Base-by-base conservation (phyloP, 768 basidiomycete species). In the Tricholoma hemisulphureum region DNA sequence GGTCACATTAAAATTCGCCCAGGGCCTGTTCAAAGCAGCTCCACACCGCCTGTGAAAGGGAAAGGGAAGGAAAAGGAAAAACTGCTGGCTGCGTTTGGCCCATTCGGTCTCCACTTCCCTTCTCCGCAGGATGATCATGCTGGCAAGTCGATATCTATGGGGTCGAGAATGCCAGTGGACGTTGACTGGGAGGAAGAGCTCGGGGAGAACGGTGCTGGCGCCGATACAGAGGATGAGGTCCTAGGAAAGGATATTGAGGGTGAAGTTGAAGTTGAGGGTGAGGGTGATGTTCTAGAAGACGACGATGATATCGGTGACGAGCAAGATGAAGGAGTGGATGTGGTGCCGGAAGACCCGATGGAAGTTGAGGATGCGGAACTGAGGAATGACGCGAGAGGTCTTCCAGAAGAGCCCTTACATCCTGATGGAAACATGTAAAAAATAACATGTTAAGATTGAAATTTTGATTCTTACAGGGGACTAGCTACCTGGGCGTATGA, bases 31-130 rank as follows among this genome's bases (percentile, higher is more conserved):
- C 35, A 43, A 51, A 20, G 43, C 53, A 14, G 26, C 37, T 45
- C 63, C 21, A 58, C 60, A 32, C 60, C 66, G 5, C 54, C 61
- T 20, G 58, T 62, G 5, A 58, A 62, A 58, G 55, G 64, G 23
- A 71, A 74, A 59, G 67, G 68, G 21, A 77, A 77, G 59, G 74
- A 67, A 41, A 81, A 80, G 58, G 77, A 72, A 29, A 76, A 73
- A 60, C 67, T 66, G 21, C 65, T 63, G n/a, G 39, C 35, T 58
- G 32, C 70, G 46, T 64, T 69, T 26, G 65, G 60, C 34, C 67
- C 76, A 3, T 73, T 71, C 58, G 74, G n/a, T 73, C 1, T 71
- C 68, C 3, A 59, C 65, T 4, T 71, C 74, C 26, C 69, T 71
- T 35, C 24, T 31, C 20, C 23, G 26, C 35, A 59, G 46, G 7